Percentiles rank a stretch among this genome's conserved stretches.
Evolutionary conservation across 2,329 filamentous ascomycete species (phyloP).

Genomic region (Pseudogymnoascus verrucosus): DNA sequence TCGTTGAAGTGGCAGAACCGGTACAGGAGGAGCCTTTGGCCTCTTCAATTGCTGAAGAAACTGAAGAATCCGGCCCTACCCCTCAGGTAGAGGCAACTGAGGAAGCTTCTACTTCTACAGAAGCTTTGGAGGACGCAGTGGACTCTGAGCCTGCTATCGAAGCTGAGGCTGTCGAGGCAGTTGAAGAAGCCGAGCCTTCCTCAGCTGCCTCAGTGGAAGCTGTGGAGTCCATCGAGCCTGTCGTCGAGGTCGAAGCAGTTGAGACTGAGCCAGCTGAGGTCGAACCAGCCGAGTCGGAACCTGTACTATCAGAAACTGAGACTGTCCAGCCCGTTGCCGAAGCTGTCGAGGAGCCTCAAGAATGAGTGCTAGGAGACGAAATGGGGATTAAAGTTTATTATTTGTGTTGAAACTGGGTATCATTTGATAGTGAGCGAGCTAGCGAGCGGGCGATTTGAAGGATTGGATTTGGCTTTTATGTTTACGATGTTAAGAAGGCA

Average conservation of each 20-base stretch:
- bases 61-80: neutral
- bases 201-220: neutral
- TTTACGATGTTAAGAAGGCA: neutral
- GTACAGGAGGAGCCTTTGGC: neutral
- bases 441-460: constrained; percentile 1
- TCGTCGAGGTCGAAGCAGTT: neutral
- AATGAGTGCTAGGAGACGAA: neutral
- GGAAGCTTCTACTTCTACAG: neutral
- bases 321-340: neutral
- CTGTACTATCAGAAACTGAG: neutral
- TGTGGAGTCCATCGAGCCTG: neutral
- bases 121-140: neutral
- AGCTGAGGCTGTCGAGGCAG: neutral
- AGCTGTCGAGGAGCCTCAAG: neutral
- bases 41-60: neutral
- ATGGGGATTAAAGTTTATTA: neutral
- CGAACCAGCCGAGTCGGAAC: neutral
- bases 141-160: neutral
- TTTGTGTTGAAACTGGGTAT: neutral
- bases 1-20: neutral
- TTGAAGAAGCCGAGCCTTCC: neutral
- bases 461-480: neutral
- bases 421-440: neutral
- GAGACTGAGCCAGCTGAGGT: neutral
- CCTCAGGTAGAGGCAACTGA: neutral